Evolutionary conservation across 2,329 filamentous ascomycete species (phyloP).

Genomic region (Neofusicoccum umdonicola): DNA sequence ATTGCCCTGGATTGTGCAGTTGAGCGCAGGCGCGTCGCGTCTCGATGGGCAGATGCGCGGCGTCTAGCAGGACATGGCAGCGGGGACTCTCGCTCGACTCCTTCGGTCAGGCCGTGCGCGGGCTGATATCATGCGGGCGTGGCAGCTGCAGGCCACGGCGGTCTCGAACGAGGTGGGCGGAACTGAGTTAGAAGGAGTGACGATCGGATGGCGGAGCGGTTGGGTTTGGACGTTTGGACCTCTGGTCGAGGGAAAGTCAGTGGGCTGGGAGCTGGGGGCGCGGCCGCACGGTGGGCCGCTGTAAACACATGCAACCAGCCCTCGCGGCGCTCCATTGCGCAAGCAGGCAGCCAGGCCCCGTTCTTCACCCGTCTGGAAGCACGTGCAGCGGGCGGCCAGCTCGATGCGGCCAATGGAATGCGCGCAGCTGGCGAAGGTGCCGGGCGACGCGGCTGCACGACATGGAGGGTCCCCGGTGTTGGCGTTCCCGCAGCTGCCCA

Average conservation of each 20-base stretch:
- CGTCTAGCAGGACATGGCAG: constrained; percentile 16
- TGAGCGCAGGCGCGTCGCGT: constrained; percentile 1
- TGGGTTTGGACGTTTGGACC: too few species aligned
- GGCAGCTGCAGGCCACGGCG: not conserved
- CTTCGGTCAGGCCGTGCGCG: not conserved
- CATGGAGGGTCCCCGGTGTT: constrained; percentile 10
- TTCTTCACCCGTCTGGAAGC: constrained; percentile 1
- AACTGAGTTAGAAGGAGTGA: not conserved
- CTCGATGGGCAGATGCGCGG: not conserved
- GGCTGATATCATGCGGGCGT: constrained; percentile 1
- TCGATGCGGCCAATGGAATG: constrained; percentile 9
- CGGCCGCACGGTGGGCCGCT: constrained; percentile 10
- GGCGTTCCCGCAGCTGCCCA: constrained; percentile 13
- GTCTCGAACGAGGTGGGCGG: not conserved
- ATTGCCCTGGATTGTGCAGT: constrained; percentile 1
- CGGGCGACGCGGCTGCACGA: constrained; percentile 2
- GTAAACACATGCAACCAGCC: constrained; percentile 17
- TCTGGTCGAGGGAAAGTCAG: constrained; percentile 3
- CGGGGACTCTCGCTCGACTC: not conserved
- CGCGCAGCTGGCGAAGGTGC: too few species aligned
- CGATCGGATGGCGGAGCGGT: not conserved
- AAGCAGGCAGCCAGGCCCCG: not conserved
- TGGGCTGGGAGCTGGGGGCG: constrained; percentile 7
- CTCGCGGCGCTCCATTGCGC: too few species aligned
- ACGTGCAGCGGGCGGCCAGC: not conserved